Conservation (phyloP, 148 eudicot species). For the Selenicereus undatus region DNA sequence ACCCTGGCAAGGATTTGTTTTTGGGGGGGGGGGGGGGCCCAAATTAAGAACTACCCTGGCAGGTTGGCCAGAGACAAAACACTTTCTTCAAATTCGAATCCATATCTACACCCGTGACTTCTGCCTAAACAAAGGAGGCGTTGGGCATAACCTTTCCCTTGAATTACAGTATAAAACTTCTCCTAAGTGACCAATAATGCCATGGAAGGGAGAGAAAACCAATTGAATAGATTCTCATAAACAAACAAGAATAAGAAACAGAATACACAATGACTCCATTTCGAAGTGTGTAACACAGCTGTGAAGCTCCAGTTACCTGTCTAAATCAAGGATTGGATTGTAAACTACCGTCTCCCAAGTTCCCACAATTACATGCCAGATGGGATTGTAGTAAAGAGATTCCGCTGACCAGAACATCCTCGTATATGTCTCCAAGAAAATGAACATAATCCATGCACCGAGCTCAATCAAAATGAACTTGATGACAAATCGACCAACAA, state of each 20-base stretch:
- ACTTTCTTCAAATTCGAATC: no score
- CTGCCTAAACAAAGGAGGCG: neutral
- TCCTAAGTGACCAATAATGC: neutral
- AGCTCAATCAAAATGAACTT: conserved; percentile 83
- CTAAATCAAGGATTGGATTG: conserved; percentile 87
- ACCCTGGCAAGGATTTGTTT: no score
- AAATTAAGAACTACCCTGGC: no score
- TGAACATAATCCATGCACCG: conserved; percentile 94
- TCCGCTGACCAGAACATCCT: conserved; percentile 99
- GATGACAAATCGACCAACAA: conserved; percentile 76
- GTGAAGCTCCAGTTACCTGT: conserved; percentile 50
- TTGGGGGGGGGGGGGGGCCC: no score
- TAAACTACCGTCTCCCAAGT: conserved; percentile 94
- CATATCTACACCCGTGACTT: neutral
- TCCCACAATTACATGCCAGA: conserved; percentile 79
- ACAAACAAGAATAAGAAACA: no score
- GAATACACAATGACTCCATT: neutral
- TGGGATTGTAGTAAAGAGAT: conserved; percentile 93
- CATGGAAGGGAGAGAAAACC: neutral
- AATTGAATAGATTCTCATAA: neutral
- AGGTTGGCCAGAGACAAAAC: no score
- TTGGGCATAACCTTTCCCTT: neutral
- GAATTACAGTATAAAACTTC: no score
- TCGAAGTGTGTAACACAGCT: neutral
- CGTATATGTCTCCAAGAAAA: conserved; percentile 94